Evolutionary conservation across 306 rosid genomes (phyloP).

Genomic region (Arachis hypogaea): DNA sequence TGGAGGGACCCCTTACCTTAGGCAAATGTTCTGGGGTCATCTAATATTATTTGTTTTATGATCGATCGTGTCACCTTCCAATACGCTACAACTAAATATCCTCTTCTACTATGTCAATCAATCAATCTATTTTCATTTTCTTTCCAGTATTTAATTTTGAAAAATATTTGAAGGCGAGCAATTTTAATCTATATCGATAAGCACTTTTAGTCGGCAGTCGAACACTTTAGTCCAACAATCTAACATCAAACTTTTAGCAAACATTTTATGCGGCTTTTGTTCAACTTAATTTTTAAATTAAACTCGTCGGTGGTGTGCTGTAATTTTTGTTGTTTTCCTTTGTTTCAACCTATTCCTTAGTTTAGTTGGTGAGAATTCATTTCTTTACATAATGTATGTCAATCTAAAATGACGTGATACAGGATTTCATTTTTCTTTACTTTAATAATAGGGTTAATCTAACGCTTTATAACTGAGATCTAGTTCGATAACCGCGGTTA

Average conservation of each 20-base stretch:
- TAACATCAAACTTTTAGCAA: too few relatives aligned
- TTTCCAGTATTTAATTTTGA: neutral
- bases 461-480: too few relatives aligned
- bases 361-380: slow-evolving; percentile 6
- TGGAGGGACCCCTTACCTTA: slow-evolving; percentile 50
- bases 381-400: too few relatives aligned
- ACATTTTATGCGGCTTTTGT: slow-evolving; percentile 41
- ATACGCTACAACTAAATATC: slow-evolving; percentile 35
- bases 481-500: too few relatives aligned
- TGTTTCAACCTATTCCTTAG: neutral
- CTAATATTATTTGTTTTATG: slow-evolving; percentile 23
- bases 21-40: slow-evolving; percentile 44
- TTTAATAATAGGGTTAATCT: too few relatives aligned
- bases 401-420: too few relatives aligned
- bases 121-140: slow-evolving; percentile 24
- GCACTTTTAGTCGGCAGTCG: too few relatives aligned
- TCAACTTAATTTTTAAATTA: slow-evolving; percentile 30
- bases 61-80: slow-evolving; percentile 44
- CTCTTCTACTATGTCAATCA: slow-evolving; percentile 11
- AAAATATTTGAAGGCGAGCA: too few relatives aligned
- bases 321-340: slow-evolving; percentile 28
- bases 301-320: slow-evolving; percentile 41
- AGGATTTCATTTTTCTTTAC: too few relatives aligned
- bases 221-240: too few relatives aligned
- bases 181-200: too few relatives aligned